Evolutionary conservation across 2,329 filamentous ascomycete species (phyloP), one percentile per base, ranked within the genome.

Genomic region (Diaporthe destruens): DNA sequence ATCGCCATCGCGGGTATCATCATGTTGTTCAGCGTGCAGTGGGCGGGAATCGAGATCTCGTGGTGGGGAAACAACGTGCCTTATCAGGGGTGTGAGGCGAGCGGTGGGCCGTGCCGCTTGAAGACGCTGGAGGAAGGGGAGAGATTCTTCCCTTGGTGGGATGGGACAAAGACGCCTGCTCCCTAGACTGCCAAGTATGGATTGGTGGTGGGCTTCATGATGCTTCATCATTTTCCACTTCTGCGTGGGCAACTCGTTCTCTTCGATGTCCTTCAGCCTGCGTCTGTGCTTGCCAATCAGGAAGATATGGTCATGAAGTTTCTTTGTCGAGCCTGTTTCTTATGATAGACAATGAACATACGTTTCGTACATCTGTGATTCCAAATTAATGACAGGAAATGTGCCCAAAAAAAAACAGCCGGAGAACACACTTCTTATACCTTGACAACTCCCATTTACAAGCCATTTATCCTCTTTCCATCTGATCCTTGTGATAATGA

Each of bases 11-110:
- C 86, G 0, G 86, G 81, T 67, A 84, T 89, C 74, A 80, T 89
- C 75, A 87, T 89, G 74, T 87, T 89, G 81, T 89, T 89, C 76
- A 81, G 83, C 18, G 78, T 88, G 20, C 83, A 87, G 75, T 86
- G 83, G 75, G 81, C 82, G n/a, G 80, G 81, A 6, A 78, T 82
- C 5, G 77, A 82, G 32, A 76, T 87, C 56, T 75, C 83, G 11
- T 88, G 86, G 86, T 87, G 86, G 86, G 86, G 86, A 44, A 87
- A 87, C 75, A 78, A 20, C 12, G 29, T 76, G 53, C 59, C 59
- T 8, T 65, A 65, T 18, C 44, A 65, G 2, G 59, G 59, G 1
- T 65, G 59, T 18, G 59, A 65, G 59, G 59, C 59, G 18, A 70
- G 49, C 34, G n/a, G 39, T 23, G 68, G 34, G 68, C 68, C 68